These are phyloP conservation scores for Parasarocladium wereldwijsianum DNA, from an alignment of 2,329 filamentous ascomycete genomes.

Conservation along the genomic window DNA sequence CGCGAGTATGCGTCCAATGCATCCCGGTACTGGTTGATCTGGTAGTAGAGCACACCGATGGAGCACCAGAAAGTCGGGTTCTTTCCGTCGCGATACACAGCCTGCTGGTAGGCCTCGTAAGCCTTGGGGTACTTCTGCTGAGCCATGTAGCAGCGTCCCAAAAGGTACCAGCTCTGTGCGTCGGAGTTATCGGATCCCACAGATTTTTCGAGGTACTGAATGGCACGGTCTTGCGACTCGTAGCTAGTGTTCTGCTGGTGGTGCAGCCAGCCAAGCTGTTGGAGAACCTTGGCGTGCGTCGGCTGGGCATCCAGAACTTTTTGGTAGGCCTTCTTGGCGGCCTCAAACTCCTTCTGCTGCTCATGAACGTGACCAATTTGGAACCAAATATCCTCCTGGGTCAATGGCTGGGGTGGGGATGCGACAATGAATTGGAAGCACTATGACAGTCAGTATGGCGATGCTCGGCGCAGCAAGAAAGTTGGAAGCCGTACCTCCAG, in stretches of 20 bases:
- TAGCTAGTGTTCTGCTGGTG: conserved; percentile 91
- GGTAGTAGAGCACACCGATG: conserved; percentile 96
- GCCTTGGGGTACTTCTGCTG: conserved; percentile 98
- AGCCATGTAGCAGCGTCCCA: conserved; percentile 97
- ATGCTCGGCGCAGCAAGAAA: not conserved
- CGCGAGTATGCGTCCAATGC: conserved; percentile 94
- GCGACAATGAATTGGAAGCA: conserved; percentile 98
- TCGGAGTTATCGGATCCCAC: conserved; percentile 86
- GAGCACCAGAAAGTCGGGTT: conserved; percentile 99
- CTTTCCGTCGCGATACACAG: conserved; percentile 91
- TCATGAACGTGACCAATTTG: conserved; percentile 98
- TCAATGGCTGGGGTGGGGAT: conserved; percentile 80
- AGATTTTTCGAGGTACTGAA: conserved; percentile 94
- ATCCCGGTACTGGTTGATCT: conserved; percentile 98
- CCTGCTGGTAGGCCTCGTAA: conserved; percentile 96
- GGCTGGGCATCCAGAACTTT: conserved; percentile 89
- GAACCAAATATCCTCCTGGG: conserved; percentile 98
- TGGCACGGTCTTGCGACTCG: conserved; percentile 85
- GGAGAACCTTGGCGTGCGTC: conserved; percentile 92
- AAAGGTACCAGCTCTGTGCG: conserved; percentile 96
- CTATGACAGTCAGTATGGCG: conserved; percentile 25
- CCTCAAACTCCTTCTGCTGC: conserved; percentile 97
- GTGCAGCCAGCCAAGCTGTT: conserved; percentile 94
- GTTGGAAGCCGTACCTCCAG: conserved; percentile 52
- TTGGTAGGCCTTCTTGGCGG: conserved; percentile 81